phyloP scores from a whole-genome alignment of 495 filamentous ascomycete genomes.

The Penicillium crystallinum region DNA sequence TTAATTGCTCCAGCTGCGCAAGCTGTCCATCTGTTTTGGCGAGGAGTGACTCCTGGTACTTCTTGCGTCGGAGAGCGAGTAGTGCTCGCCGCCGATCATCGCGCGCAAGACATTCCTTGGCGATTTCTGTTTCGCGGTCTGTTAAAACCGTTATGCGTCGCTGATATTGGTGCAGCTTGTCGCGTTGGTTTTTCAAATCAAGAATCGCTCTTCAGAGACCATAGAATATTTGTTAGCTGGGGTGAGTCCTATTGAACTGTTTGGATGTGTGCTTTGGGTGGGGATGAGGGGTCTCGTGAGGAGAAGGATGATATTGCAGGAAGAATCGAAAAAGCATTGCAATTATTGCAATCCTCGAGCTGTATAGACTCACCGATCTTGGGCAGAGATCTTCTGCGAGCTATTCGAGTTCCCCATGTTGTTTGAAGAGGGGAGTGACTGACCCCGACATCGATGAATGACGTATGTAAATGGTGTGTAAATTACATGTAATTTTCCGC shows the following conservation, averaged over 20 bases:
- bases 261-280: neutral
- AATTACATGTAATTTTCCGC: conserved; percentile 15
- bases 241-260: neutral
- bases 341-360: neutral
- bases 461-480: conserved; percentile 21
- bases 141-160: conserved; percentile 80
- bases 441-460: conserved; percentile 9
- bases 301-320: neutral
- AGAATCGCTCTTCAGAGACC: conserved; percentile 68
- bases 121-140: conserved; percentile 73
- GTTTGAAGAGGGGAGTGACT: conserved; percentile 20
- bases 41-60: conserved; percentile 91
- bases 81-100: conserved; percentile 77
- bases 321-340: neutral
- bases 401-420: conserved; percentile 64
- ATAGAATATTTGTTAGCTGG: conserved; percentile 1
- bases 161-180: conserved; percentile 93
- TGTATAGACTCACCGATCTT: conserved; percentile 53
- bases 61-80: conserved; percentile 87
- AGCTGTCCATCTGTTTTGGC: conserved; percentile 88
- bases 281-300: conserved; percentile 22
- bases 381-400: conserved; percentile 64
- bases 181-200: conserved; percentile 94
- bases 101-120: conserved; percentile 68
- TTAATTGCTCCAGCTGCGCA: conserved; percentile 78